Evolutionary conservation across 2,329 filamentous ascomycete species (phyloP), one percentile per base, ranked within the genome.

Genomic region (Xylaria sp.): DNA sequence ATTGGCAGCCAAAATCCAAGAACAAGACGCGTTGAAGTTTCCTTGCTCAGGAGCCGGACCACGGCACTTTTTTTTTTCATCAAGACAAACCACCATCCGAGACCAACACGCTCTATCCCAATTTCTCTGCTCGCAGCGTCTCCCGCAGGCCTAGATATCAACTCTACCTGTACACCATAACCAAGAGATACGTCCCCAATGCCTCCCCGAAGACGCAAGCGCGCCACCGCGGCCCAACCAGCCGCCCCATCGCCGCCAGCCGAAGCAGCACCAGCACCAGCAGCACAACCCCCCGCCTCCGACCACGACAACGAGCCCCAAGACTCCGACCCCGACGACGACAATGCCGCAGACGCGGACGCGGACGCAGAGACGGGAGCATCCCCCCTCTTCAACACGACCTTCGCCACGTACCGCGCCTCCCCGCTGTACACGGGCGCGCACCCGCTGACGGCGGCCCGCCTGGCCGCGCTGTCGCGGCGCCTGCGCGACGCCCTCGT

Each of bases 311-410:
- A 52, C 11, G 39, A 40, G 6, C 38, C 44, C 7, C 50, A 54
- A 19, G 39, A 50, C 17, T 50, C 52, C 2, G 52, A 51, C 4
- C 45, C 40, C 24, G 41, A 46, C 47, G 34, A 6, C 16, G 5
- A 39, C 38, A 6, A 17, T n/a, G 7, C 38, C 38, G 16, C 16
- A 17, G 52, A 57, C 18, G 52, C 59, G 20, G 63, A 63, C 7
- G 53, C 66, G 37, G 64, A 70, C 20, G 57, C 63, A 1, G 51
- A 56, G 17, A 55, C 43, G 2, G 57, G 58, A 7, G 43, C 49
- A 11, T 55, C 74, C 20, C 75, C 76, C 2, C 80, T 86, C 66
- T 83, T 82, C 72, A 81, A 83, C 70, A 84, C 79, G 0, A 84
- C 81, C 13, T 85, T 84, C 59, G 80, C 82, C 2, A 78, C 78